Conservation (phyloP, 2,329 filamentous ascomycete species). For the Chrysoporthe cubensis region DNA sequence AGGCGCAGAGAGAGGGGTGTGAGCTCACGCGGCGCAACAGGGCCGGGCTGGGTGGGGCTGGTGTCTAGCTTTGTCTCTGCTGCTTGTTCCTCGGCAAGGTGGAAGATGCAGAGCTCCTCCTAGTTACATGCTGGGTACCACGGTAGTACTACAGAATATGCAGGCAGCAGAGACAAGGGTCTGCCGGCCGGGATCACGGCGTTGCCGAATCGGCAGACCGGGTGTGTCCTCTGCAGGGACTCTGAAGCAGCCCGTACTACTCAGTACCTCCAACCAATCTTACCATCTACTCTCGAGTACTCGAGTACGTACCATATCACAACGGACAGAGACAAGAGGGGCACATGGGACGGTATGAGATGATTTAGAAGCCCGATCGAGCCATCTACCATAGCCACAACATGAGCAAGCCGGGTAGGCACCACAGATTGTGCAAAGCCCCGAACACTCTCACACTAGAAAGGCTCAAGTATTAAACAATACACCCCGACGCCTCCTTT, state of each 20-base stretch:
- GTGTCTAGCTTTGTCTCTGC: not conserved
- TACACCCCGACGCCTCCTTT: constrained; percentile 8
- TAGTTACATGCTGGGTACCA: no score
- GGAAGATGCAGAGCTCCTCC: not conserved
- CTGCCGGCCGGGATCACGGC: not conserved
- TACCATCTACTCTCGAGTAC: no score
- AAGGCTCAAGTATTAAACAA: constrained; percentile 5
- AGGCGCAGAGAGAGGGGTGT: not conserved
- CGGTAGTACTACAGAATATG: not conserved
- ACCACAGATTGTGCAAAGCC: not conserved
- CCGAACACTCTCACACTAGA: not conserved
- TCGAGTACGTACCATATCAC: not conserved
- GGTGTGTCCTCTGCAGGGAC: not conserved
- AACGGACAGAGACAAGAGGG: no score
- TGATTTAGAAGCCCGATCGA: not conserved
- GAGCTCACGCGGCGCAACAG: no score
- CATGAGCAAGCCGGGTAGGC: not conserved
- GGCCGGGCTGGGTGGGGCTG: not conserved
- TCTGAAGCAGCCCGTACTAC: not conserved
- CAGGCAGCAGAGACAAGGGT: not conserved
- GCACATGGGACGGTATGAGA: not conserved
- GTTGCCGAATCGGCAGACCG: not conserved
- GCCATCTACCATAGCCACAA: not conserved
- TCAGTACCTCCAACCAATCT: no score
- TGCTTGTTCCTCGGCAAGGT: not conserved